Base-by-base conservation (phyloP, 345 rosid species). In the Lumnitzera littorea region DNA sequence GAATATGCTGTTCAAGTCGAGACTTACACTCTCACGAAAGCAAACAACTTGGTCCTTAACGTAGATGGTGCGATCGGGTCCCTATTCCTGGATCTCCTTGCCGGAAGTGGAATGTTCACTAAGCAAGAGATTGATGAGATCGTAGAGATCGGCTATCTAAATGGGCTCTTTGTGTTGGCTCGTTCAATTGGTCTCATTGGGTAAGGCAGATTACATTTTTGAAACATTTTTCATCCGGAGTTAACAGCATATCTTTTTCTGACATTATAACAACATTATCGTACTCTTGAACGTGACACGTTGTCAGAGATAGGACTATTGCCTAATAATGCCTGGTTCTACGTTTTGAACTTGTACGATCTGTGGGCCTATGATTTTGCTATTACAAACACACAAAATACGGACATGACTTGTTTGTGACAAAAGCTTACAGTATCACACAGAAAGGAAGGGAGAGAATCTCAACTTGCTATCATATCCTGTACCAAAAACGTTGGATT, bases 11-110 rank as follows among this genome's bases (percentile, higher is more conserved):
- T 90, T 58, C 74, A 86, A 72, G 96, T 90, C 36, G 96, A 94
- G 76, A 86, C 88, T 36, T 90, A 84, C 77, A 90, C 95, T 46
- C 80, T 90, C 47, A 82, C 89, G 3, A 90, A 94, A 79, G 83
- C 97, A 58, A 90, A 82, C 62, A 90, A 83, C 82, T 70, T 94
- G 43, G 96, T 89, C 70, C 81, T 86, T 24, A 92, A 92, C 3
- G 96, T 87, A 0, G 97, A 89, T 36, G 97, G 98, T 51, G 96
- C 96, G 16, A 92, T 89, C 29, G 97, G 96, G 49, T 85, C 97
- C 50, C 97, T 92, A 61, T 92, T 89, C 86, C 78, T 84, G 79
- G 98, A 92, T 71, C 98, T 92, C 72, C 95, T 89, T 23, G 89
- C 95, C 13, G 96, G 91, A 50, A 85, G 91, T 58, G 91, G 96